These are phyloP conservation scores for Gastrodia elata DNA, from an alignment of 106 monocot genomes.

Conservation along the genomic window DNA sequence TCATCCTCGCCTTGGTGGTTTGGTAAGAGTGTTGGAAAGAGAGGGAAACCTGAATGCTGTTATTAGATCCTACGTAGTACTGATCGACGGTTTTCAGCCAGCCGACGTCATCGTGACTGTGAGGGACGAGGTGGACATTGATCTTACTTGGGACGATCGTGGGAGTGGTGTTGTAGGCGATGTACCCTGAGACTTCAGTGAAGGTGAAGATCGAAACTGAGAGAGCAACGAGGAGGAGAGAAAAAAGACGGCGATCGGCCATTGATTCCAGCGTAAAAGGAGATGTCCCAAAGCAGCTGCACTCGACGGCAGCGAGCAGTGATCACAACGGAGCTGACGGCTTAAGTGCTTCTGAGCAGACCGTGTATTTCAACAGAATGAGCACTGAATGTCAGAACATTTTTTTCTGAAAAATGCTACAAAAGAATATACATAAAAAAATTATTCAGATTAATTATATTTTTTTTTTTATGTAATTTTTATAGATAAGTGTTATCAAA, in stretches of 20 bases:
- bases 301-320: background rate
- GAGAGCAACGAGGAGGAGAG: slow-evolving; percentile 14
- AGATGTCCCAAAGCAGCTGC: background rate
- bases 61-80: slow-evolving; percentile 81
- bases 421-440: no score
- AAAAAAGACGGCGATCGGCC: slow-evolving; percentile 12
- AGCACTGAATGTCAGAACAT: no score
- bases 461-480: no score
- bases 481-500: no score
- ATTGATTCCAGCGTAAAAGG: slow-evolving; percentile 11
- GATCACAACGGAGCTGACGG: no score
- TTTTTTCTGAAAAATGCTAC: no score
- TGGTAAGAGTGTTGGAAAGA: background rate
- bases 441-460: no score
- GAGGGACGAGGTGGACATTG: slow-evolving; percentile 85
- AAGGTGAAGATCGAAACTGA: slow-evolving; percentile 7
- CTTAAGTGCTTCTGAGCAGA: no score
- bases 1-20: background rate
- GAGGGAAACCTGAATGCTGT: slow-evolving; percentile 48
- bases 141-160: slow-evolving; percentile 75
- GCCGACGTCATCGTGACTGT: slow-evolving; percentile 78
- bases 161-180: slow-evolving; percentile 84
- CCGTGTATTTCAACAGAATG: no score
- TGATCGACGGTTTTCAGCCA: slow-evolving; percentile 86
- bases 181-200: slow-evolving; percentile 45